These are phyloP conservation scores for Magnusiomyces ingens DNA, from an alignment of 1,139 yeast species.

Conservation along the genomic window DNA sequence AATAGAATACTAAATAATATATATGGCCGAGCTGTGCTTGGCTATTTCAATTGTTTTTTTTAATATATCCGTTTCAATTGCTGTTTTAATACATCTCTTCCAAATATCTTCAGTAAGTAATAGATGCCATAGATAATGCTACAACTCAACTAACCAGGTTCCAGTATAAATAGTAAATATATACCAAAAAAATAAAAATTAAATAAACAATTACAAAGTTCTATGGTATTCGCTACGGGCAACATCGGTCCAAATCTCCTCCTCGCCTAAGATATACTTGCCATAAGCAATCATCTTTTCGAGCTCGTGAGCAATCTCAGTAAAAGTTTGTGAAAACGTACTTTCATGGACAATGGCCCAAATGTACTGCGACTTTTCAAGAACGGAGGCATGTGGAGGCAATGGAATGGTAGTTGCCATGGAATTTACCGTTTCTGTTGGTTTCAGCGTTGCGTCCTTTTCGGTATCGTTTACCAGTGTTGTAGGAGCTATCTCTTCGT, in stretches of 20 bases:
- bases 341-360: conserved; percentile 47
- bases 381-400: conserved; percentile 5
- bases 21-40: too few relatives aligned
- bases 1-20: too few relatives aligned
- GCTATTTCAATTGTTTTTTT: too few relatives aligned
- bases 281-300: conserved; percentile 36
- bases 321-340: conserved; percentile 44
- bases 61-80: too few relatives aligned
- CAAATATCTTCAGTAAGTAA: too few relatives aligned
- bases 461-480: background rate
- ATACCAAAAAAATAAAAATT: too few relatives aligned
- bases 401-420: background rate
- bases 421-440: background rate
- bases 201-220: too few relatives aligned
- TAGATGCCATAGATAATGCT: too few relatives aligned
- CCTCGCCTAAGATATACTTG: conserved; percentile 43
- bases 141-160: too few relatives aligned
- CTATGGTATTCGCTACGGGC: too few relatives aligned
- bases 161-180: too few relatives aligned
- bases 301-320: conserved; percentile 40
- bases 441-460: background rate
- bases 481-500: conserved; percentile 7
- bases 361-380: conserved; percentile 29
- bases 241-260: conserved; percentile 17
- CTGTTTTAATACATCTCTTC: too few relatives aligned